Conservation (phyloP, 2,329 filamentous ascomycete species). For the Ophiosphaerella narmari region DNA sequence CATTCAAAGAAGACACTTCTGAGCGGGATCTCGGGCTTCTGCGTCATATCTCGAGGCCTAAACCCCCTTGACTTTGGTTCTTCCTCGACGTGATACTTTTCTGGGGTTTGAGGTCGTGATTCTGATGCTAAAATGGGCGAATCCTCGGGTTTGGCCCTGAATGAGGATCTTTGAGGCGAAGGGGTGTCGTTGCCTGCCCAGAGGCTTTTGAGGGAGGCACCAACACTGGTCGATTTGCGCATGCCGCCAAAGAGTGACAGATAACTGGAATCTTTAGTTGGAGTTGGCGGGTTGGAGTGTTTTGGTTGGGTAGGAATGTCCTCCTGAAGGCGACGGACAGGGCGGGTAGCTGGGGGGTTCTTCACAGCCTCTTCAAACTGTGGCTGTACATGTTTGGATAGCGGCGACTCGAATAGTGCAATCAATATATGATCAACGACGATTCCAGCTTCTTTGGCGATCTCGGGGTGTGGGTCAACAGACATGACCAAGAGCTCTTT, state of each 20-base stretch:
- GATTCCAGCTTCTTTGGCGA: constrained; percentile 81
- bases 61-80: constrained; percentile 82
- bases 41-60: constrained; percentile 62
- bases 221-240: constrained; percentile 67
- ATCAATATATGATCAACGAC: constrained; percentile 86
- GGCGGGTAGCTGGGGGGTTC: constrained; percentile 51
- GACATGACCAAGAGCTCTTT: constrained; percentile 89
- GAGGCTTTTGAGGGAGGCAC: constrained; percentile 66
- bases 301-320: constrained; percentile 49
- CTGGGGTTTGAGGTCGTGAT: constrained; percentile 66
- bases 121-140: constrained; percentile 73
- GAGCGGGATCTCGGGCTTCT: constrained; percentile 71
- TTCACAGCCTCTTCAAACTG: constrained; percentile 73
- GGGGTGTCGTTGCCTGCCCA: constrained; percentile 49
- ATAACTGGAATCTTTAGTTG: constrained; percentile 63
- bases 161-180: constrained; percentile 33
- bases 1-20: constrained; percentile 87
- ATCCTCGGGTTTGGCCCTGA: constrained; percentile 59
- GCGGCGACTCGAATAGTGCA: constrained; percentile 74
- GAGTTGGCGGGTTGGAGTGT: constrained; percentile 51
- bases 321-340: constrained; percentile 43
- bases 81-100: constrained; percentile 71
- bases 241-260: constrained; percentile 60
- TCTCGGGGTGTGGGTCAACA: constrained; percentile 92
- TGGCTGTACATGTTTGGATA: constrained; percentile 71